phyloP scores from a whole-genome alignment of 225 moss, liverwort and hornwort genomes.

The Physcomitrellopsis africana region DNA sequence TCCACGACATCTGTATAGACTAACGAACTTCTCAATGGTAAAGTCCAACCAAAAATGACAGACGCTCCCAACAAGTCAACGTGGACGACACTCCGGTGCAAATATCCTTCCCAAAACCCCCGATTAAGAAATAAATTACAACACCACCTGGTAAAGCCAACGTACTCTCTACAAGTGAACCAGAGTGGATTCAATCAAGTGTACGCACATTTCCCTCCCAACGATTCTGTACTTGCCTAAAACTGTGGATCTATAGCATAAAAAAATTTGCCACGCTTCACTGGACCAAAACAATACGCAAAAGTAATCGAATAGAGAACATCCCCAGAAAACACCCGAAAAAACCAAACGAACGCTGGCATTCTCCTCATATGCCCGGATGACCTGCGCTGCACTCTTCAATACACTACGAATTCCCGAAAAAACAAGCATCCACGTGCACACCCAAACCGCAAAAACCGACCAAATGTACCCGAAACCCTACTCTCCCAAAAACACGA shows the following conservation, averaged over 20 bases:
- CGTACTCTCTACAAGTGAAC: no score
- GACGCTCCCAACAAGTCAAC: not conserved
- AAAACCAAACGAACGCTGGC: not conserved
- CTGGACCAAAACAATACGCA: not conserved
- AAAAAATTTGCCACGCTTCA: not conserved
- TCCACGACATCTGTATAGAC: no score
- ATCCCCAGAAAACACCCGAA: not conserved
- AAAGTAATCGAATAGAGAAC: not conserved
- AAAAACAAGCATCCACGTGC: no score
- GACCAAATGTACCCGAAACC: no score
- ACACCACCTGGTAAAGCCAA: not conserved
- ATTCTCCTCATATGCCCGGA: no score
- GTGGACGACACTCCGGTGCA: not conserved
- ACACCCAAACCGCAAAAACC: no score
- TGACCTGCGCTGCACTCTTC: no score
- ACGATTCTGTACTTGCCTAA: no score
- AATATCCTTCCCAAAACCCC: constrained; percentile 11
- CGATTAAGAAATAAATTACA: not conserved
- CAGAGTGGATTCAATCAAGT: not conserved
- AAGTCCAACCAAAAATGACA: not conserved
- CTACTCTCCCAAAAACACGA: no score
- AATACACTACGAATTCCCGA: no score
- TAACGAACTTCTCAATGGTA: not conserved
- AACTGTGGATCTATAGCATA: constrained; percentile 15
- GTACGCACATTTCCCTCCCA: not conserved